Conservation (phyloP, 257 asterid species). For the Solanum chiquidenum region DNA sequence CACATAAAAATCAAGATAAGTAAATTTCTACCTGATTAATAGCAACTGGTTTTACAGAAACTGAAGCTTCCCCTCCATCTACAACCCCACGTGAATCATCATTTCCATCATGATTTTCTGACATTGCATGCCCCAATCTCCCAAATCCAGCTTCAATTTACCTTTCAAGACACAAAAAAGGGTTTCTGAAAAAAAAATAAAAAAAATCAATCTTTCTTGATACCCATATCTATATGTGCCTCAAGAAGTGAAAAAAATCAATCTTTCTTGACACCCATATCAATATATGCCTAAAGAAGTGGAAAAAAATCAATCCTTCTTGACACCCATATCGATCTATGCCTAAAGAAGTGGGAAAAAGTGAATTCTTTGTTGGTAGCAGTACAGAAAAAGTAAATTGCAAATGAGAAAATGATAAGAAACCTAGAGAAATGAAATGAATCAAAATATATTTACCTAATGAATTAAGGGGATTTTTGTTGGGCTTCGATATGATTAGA, state of each 20-base stretch:
- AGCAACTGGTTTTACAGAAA: constrained; percentile 11
- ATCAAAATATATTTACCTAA: neutral
- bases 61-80: constrained; percentile 10
- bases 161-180: constrained; percentile 3
- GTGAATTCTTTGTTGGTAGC: neutral
- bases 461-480: neutral
- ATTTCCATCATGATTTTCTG: constrained; percentile 36
- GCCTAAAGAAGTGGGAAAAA: neutral
- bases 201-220: neutral
- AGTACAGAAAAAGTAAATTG: neutral
- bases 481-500: neutral
- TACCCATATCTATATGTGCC: no score
- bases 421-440: neutral
- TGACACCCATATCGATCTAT: neutral
- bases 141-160: neutral
- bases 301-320: neutral
- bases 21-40: constrained; percentile 27
- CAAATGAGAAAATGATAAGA: neutral
- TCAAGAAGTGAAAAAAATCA: constrained; percentile 2
- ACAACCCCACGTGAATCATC: constrained; percentile 24
- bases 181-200: neutral
- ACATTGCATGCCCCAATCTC: constrained; percentile 44
- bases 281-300: neutral
- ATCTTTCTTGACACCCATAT: neutral
- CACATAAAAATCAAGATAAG: neutral